Percentiles rank a stretch among this genome's conserved stretches.
phyloP scores from a whole-genome alignment of 2,329 filamentous ascomycete genomes.

The Zymoseptoria pseudotritici region DNA sequence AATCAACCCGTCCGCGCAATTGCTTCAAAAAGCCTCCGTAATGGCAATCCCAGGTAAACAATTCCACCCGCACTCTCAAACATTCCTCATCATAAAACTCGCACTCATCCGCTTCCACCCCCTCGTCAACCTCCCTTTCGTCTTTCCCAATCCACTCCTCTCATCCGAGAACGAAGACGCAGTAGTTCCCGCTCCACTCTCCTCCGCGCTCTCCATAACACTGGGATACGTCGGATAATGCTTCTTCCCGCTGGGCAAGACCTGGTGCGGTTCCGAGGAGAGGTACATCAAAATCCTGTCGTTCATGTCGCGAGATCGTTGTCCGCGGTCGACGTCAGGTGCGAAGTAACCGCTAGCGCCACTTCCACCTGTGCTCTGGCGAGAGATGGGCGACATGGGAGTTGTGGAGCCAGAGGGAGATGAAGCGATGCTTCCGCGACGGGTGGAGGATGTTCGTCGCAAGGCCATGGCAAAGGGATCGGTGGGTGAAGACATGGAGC shows the following conservation, averaged over 20 bases:
- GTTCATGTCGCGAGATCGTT: slow-evolving; percentile 28
- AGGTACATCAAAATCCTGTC: slow-evolving; percentile 29
- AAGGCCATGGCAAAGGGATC: slow-evolving; percentile 11
- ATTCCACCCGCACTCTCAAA: not conserved
- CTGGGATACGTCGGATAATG: slow-evolving; percentile 25
- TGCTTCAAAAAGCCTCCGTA: not conserved
- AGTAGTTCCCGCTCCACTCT: slow-evolving; percentile 1
- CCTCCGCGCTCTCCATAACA: slow-evolving; percentile 13
- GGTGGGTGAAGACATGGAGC: slow-evolving; percentile 21
- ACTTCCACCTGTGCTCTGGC: slow-evolving; percentile 8
- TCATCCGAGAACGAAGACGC: not conserved
- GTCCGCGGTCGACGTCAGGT: slow-evolving; percentile 22
- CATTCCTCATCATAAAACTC: slow-evolving; percentile 2
- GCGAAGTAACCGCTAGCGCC: slow-evolving; percentile 7
- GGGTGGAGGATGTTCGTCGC: not conserved
- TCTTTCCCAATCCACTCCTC: slow-evolving; percentile 2
- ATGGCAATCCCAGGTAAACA: not conserved
- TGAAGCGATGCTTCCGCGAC: not conserved
- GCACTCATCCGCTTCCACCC: slow-evolving; percentile 15
- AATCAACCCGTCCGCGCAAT: too few species aligned
- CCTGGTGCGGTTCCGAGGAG: slow-evolving; percentile 24
- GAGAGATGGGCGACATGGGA: not conserved
- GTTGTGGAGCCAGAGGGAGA: not conserved
- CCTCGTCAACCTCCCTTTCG: slow-evolving; percentile 5
- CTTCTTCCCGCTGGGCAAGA: slow-evolving; percentile 27